Base-by-base conservation (phyloP, 2,329 filamentous ascomycete genomes). In the Fusarium newnesense region DNA sequence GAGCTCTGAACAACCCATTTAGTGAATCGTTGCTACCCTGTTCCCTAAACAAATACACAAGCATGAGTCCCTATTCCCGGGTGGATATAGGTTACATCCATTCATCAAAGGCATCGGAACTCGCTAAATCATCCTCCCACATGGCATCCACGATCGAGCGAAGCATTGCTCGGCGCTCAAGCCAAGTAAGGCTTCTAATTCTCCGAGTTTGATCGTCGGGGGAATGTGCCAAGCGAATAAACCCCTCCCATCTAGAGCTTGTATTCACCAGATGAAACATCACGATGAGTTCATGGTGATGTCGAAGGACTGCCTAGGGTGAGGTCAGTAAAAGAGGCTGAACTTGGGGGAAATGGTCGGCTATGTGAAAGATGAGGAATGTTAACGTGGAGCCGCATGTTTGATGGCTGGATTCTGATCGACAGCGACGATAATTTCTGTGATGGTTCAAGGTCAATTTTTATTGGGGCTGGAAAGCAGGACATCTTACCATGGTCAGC, bases 81-180 rank as follows among this genome's bases (percentile, higher is more conserved):
- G 54, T 60, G 62, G 63, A 61, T 53, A 66, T 30, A 68, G 11
- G 36, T 37, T 50, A 42, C 28, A 67, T 47, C 24, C 47, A 42
- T 28, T 19, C 32, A 47, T 16, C 39, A 21, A 34, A 49, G 39
- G 64, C 21, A 42, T 18, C 24, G 13, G 13, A n/a, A 67, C n/a
- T 49, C 56, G 64, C 64, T 68, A 49, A 36, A 53, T 28, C 26
- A 36, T 42, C 44, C 34, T 46, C 28, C 34, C 42, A 59, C 40
- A 63, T 60, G 60, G 34, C 43, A 42, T 58, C 37, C 39, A 50
- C 32, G 43, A 40, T 49, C 7, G 30, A 30, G 40, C 18, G 26
- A 39, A 39, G 42, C 56, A 58, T 54, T 54, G 12, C 7, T 34
- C 12, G 42, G 10, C 65, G 65, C 65, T 68, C 18, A 62, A 42